phyloP scores from a whole-genome alignment of 495 filamentous ascomycete genomes.

The Xylaria sp. region DNA sequence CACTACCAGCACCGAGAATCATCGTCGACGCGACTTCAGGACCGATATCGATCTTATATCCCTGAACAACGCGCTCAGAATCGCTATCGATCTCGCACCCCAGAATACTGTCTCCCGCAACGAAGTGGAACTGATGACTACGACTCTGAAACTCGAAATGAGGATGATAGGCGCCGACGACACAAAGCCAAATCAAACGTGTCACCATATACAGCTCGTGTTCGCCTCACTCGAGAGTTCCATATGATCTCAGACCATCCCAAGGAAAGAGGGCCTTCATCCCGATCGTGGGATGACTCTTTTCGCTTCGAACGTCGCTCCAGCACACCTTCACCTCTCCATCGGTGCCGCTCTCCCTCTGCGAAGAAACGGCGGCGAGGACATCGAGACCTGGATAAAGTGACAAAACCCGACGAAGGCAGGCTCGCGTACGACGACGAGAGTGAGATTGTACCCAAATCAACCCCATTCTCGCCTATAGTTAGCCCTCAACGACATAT shows the following conservation, averaged over 20 bases:
- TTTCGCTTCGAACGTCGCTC: background rate
- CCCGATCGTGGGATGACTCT: constrained; percentile 19
- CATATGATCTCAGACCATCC: background rate
- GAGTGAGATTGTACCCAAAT: constrained; percentile 2
- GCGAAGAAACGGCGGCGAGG: background rate
- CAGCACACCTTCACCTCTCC: background rate
- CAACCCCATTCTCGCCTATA: background rate
- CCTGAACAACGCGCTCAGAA: background rate
- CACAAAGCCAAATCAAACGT: background rate
- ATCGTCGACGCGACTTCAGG: background rate
- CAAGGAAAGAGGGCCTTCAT: background rate
- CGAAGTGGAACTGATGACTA: background rate
- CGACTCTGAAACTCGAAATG: background rate
- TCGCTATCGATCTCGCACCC: constrained; percentile 23
- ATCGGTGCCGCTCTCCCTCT: background rate
- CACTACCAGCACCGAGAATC: constrained; percentile 13
- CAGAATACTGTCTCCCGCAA: background rate
- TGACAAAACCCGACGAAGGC: constrained; percentile 23
- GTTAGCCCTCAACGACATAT: background rate
- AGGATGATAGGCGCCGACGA: background rate
- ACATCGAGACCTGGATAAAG: constrained; percentile 4
- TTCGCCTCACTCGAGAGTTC: constrained; percentile 5
- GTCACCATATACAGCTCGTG: constrained; percentile 18
- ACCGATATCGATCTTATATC: constrained; percentile 2
- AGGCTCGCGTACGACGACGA: constrained; percentile 38